phyloP scores from a whole-genome alignment of 352 stramenopile species.

The Phytophthora idaei region DNA sequence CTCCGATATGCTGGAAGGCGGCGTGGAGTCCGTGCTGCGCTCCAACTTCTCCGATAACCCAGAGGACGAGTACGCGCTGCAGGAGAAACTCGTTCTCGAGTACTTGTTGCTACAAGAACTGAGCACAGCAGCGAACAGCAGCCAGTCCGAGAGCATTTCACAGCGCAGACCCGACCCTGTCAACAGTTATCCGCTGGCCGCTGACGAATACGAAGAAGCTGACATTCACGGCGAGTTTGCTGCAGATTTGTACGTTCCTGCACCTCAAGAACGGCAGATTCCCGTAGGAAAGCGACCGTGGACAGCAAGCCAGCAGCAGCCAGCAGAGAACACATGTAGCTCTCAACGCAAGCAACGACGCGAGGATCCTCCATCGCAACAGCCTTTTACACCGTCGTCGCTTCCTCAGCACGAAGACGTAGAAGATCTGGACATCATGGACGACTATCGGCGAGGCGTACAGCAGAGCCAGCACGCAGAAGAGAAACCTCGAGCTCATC shows the following conservation, averaged over 20 bases:
- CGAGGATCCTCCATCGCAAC: slow-evolving; percentile 12
- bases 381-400: slow-evolving; percentile 8
- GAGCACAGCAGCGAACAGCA: slow-evolving; percentile 37
- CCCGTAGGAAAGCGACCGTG: slow-evolving; percentile 11
- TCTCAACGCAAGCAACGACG: slow-evolving; percentile 23
- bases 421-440: slow-evolving; percentile 29
- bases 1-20: slow-evolving; percentile 58
- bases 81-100: slow-evolving; percentile 76
- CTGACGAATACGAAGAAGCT: slow-evolving; percentile 23
- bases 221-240: slow-evolving; percentile 21
- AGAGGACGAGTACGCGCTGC: slow-evolving; percentile 61
- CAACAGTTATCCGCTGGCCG: slow-evolving; percentile 12
- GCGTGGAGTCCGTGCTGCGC: slow-evolving; percentile 69
- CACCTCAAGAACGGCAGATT: slow-evolving; percentile 7
- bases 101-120: slow-evolving; percentile 66
- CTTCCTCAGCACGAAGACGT: slow-evolving; percentile 18
- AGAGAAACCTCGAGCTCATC: slow-evolving; percentile 10
- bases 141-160: not conserved
- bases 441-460: slow-evolving; percentile 28
- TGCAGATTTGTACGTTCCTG: slow-evolving; percentile 20
- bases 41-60: slow-evolving; percentile 72
- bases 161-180: slow-evolving; percentile 11
- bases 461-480: slow-evolving; percentile 16
- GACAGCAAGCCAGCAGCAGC: slow-evolving; percentile 13
- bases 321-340: not conserved